phyloP scores from a whole-genome alignment of 805 yeast genomes.

The Scheffersomyces lignosus region DNA sequence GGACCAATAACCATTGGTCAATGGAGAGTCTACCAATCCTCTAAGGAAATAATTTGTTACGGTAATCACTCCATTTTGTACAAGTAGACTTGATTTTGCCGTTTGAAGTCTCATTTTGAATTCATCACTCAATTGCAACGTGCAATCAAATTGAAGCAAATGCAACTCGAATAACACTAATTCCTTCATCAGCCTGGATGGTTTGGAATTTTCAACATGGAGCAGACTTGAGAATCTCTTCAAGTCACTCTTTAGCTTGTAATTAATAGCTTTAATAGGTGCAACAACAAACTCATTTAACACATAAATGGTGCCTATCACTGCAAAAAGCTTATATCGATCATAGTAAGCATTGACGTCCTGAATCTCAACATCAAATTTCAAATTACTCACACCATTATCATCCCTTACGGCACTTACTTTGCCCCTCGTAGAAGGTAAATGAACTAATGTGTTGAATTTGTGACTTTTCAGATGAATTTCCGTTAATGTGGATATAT shows the following conservation, averaged over 20 bases:
- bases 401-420: constrained; percentile 8
- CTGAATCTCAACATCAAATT: constrained; percentile 13
- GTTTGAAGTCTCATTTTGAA: constrained; percentile 50
- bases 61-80: constrained; percentile 7
- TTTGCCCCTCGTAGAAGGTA: constrained; percentile 21
- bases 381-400: constrained; percentile 9
- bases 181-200: constrained; percentile 4
- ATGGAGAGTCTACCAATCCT: constrained; percentile 54
- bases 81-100: constrained; percentile 13
- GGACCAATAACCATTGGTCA: constrained; percentile 47
- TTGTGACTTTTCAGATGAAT: constrained; percentile 5
- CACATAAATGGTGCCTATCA: constrained; percentile 34
- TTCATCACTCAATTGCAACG: constrained; percentile 46
- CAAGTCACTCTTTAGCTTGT: constrained; percentile 23
- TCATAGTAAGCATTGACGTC: constrained; percentile 23
- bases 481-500: constrained; percentile 13
- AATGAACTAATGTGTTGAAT: constrained; percentile 14
- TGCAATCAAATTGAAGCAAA: constrained; percentile 16
- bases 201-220: background rate
- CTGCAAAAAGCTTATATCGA: constrained; percentile 28
- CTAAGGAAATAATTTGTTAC: constrained; percentile 32
- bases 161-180: constrained; percentile 12
- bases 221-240: constrained; percentile 7
- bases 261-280: constrained; percentile 26
- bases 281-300: constrained; percentile 27